phyloP scores from a whole-genome alignment of 257 asterid genomes.

The Jasminum sambac region DNA sequence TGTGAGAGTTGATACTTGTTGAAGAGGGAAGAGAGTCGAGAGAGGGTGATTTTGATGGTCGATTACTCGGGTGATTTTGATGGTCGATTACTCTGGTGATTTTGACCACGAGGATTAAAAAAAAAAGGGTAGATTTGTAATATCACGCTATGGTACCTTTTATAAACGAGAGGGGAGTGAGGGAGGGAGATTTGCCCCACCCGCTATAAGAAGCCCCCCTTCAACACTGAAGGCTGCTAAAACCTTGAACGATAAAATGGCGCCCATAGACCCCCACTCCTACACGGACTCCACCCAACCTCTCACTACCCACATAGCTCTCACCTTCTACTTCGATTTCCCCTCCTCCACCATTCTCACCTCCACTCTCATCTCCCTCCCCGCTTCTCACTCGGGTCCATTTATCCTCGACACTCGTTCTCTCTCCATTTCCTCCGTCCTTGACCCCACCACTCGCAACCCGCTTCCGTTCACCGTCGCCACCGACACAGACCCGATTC shows the following conservation, averaged over 20 bases:
- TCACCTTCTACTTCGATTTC: slow-evolving; percentile 79
- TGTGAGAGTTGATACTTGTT: too few species aligned
- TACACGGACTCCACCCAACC: slow-evolving; percentile 82
- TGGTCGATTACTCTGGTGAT: too few species aligned
- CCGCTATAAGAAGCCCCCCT: background rate
- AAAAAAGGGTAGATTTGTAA: too few species aligned
- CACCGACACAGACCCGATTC: slow-evolving; percentile 43
- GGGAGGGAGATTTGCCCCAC: too few species aligned
- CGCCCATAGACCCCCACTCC: slow-evolving; percentile 89
- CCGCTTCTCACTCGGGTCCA: slow-evolving; percentile 63
- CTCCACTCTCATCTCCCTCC: slow-evolving; percentile 68
- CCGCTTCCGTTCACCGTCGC: slow-evolving; percentile 61
- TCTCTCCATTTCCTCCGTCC: slow-evolving; percentile 58
- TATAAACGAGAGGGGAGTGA: too few species aligned
- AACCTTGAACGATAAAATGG: slow-evolving; percentile 39
- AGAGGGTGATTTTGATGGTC: too few species aligned
- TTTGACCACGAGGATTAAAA: too few species aligned
- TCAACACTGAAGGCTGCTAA: background rate
- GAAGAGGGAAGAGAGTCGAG: too few species aligned
- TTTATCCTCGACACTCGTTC: slow-evolving; percentile 81
- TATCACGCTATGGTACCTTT: too few species aligned
- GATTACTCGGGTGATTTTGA: too few species aligned
- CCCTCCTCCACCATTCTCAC: slow-evolving; percentile 72
- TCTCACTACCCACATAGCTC: slow-evolving; percentile 75
- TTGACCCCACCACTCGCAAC: slow-evolving; percentile 46